phyloP scores from a whole-genome alignment of 352 stramenopile genomes.

The Globisporangium nunn region DNA sequence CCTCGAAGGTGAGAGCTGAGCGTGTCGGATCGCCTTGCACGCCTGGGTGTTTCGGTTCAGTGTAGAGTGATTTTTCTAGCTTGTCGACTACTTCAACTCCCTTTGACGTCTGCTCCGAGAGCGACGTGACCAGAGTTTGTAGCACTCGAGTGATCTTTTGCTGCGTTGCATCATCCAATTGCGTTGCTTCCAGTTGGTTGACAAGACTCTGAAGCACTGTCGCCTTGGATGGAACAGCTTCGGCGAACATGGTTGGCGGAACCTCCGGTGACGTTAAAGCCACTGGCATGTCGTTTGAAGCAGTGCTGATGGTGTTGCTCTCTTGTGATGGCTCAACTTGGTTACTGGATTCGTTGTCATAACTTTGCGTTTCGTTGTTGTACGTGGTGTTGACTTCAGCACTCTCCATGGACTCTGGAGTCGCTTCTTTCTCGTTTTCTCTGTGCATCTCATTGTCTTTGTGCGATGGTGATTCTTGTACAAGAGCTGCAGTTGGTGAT shows the following conservation, averaged over 20 bases:
- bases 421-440: background rate
- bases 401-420: background rate
- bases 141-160: conserved; percentile 23
- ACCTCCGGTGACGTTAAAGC: background rate
- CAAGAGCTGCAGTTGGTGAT: background rate
- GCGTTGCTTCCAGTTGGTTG: conserved; percentile 10
- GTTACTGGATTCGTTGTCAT: background rate
- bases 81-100: conserved; percentile 17
- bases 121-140: conserved; percentile 15
- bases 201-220: conserved; percentile 19
- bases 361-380: background rate
- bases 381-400: background rate
- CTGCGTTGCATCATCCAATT: conserved; percentile 14
- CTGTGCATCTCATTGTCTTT: background rate
- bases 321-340: background rate
- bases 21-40: no score
- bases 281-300: background rate
- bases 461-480: no score
- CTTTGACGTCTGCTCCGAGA: conserved; percentile 13
- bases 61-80: conserved; percentile 18
- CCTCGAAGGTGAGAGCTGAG: no score
- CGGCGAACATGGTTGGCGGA: background rate
- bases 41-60: background rate
- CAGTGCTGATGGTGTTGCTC: background rate
- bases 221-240: background rate